phyloP scores from a whole-genome alignment of 768 basidiomycete species.

The Cubamyces lactineus region DNA sequence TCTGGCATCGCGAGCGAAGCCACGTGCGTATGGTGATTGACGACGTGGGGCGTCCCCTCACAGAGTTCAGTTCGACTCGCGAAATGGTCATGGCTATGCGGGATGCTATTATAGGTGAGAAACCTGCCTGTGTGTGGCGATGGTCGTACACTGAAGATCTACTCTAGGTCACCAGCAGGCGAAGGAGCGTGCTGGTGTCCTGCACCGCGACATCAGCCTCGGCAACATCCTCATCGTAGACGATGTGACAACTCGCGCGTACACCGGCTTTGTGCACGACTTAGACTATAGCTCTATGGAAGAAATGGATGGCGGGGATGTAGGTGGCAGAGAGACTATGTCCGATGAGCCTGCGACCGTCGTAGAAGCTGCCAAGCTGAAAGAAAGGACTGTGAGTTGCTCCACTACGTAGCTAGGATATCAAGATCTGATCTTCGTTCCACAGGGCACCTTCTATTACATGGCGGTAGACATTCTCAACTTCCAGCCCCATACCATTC shows the following conservation, averaged over 20 bases:
- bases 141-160: too few species aligned
- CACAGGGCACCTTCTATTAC: too few species aligned
- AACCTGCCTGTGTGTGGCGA: not conserved
- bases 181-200: conserved; percentile 11
- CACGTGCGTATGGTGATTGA: conserved; percentile 21
- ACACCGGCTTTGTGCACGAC: conserved; percentile 12
- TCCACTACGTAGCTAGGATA: too few species aligned
- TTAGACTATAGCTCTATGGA: conserved; percentile 13
- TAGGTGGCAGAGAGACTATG: too few species aligned
- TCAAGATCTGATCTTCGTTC: too few species aligned
- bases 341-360: too few species aligned
- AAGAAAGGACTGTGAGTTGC: too few species aligned
- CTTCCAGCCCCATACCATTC: too few species aligned
- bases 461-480: too few species aligned
- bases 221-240: conserved; percentile 27
- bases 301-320: too few species aligned
- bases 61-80: conserved; percentile 10
- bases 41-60: conserved; percentile 11
- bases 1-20: conserved; percentile 9
- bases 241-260: not conserved
- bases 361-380: too few species aligned
- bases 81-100: conserved; percentile 9
- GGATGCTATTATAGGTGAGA: conserved; percentile 14
- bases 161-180: conserved; percentile 18
- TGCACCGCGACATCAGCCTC: conserved; percentile 28